Conservation (phyloP, 306 rosid genomes). For the Carpinus fangiana region DNA sequence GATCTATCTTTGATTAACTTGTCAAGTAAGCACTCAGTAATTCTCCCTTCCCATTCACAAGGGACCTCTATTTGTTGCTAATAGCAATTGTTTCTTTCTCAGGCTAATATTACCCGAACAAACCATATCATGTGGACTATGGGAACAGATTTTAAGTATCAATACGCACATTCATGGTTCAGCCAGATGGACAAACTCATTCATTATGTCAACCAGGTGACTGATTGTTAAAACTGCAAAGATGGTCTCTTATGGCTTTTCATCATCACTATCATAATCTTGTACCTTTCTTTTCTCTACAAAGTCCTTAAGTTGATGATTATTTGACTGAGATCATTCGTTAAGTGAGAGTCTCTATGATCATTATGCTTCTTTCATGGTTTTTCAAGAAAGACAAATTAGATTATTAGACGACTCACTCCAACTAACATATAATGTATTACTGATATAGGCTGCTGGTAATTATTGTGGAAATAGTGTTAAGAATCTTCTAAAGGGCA, state of each 20-base stretch:
- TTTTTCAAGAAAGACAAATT: neutral
- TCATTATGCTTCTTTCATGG: conserved; percentile 1
- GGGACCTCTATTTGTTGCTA: conserved; percentile 32
- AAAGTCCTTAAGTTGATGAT: neutral
- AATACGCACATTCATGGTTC: conserved; percentile 87
- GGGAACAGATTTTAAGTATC: conserved; percentile 99
- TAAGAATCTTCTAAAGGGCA: neutral
- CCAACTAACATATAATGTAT: neutral
- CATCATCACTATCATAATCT: neutral
- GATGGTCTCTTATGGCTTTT: conserved; percentile 20
- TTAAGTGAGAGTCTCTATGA: neutral
- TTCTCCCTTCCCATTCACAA: conserved; percentile 18
- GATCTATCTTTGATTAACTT: conserved; percentile 15
- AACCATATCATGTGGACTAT: conserved; percentile 98
- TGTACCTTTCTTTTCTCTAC: neutral
- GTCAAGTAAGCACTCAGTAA: neutral
- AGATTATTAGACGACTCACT: neutral
- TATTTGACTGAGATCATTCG: neutral
- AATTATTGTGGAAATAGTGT: neutral
- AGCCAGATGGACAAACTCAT: conserved; percentile 89
- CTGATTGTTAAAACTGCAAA: neutral
- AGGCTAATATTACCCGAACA: conserved; percentile 93
- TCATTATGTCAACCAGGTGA: conserved; percentile 86
- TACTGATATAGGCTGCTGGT: neutral
- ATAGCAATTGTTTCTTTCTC: conserved; percentile 36